Percentiles rank a stretch among this genome's conserved stretches.
phyloP scores from a whole-genome alignment of 352 stramenopile species.

The Globisporangium orthogonon region DNA sequence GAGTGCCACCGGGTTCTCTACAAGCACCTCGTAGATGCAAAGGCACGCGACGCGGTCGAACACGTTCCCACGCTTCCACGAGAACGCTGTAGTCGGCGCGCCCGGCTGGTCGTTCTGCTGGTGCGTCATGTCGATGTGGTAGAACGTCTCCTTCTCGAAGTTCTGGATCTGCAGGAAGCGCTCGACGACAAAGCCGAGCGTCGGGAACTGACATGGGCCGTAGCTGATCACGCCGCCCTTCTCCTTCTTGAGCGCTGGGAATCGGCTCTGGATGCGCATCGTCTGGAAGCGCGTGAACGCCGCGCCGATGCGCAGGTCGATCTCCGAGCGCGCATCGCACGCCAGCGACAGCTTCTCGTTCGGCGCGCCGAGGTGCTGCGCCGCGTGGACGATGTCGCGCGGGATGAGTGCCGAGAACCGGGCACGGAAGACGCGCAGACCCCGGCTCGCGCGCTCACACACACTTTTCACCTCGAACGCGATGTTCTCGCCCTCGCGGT shows the following conservation, averaged over 20 bases:
- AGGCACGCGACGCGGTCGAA: conserved; percentile 94
- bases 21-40: conserved; percentile 88
- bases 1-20: conserved; percentile 53
- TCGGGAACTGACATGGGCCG: conserved; percentile 99
- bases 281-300: conserved; percentile 96
- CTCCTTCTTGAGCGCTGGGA: conserved; percentile 64
- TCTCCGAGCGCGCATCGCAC: conserved; percentile 91
- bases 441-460: conserved; percentile 68
- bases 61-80: conserved; percentile 92
- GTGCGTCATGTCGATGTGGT: conserved; percentile 90
- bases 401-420: conserved; percentile 93
- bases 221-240: conserved; percentile 93
- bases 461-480: conserved; percentile 93
- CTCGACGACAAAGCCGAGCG: conserved; percentile 95
- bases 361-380: conserved; percentile 71
- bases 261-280: conserved; percentile 85
- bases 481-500: conserved; percentile 99
- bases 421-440: conserved; percentile 82
- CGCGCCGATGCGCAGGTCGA: conserved; percentile 92
- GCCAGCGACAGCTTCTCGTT: conserved; percentile 82
- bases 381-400: conserved; percentile 84
- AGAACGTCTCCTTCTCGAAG: conserved; percentile 97
- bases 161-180: conserved; percentile 92
- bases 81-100: conserved; percentile 85
- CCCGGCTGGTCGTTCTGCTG: conserved; percentile 38